These are phyloP conservation scores for Dactylellina cionopaga DNA, from an alignment of 2,329 filamentous ascomycete genomes.

Conservation along the genomic window DNA sequence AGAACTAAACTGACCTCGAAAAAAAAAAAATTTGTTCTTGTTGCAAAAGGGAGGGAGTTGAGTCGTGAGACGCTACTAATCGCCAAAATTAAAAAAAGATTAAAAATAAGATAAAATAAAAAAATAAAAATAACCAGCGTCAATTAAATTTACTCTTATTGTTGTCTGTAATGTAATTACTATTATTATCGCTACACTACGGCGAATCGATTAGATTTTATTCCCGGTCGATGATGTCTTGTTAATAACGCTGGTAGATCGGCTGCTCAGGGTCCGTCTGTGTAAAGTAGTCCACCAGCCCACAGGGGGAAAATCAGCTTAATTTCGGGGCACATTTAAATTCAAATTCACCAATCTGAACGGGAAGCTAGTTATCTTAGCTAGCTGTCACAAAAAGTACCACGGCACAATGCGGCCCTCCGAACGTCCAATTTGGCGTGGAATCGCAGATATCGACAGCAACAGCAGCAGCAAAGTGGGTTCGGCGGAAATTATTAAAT, in stretches of 20 bases:
- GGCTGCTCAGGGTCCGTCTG: slow-evolving; percentile 46
- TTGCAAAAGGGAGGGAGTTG: slow-evolving; percentile 6
- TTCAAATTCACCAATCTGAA: no score
- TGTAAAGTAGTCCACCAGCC: slow-evolving; percentile 1
- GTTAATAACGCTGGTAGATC: slow-evolving; percentile 2
- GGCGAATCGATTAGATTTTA: neutral
- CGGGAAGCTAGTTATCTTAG: no score
- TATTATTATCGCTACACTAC: no score
- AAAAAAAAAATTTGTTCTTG: slow-evolving; percentile 3
- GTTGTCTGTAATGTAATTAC: neutral
- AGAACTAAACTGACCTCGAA: neutral
- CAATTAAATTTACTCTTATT: neutral
- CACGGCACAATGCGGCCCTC: slow-evolving; percentile 37
- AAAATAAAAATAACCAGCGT: neutral
- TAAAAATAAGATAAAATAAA: slow-evolving; percentile 2
- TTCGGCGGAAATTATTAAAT: slow-evolving; percentile 42
- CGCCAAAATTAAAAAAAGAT: neutral
- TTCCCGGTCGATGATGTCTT: neutral
- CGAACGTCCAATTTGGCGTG: neutral
- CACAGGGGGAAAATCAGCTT: slow-evolving; percentile 27
- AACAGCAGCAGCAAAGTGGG: slow-evolving; percentile 7
- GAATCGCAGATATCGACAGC: neutral
- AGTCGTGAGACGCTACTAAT: neutral
- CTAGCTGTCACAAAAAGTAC: slow-evolving; percentile 2
- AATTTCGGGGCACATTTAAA: slow-evolving; percentile 41